Base-by-base conservation (phyloP, 2,329 filamentous ascomycete species). In the Diplocarpon rosae region DNA sequence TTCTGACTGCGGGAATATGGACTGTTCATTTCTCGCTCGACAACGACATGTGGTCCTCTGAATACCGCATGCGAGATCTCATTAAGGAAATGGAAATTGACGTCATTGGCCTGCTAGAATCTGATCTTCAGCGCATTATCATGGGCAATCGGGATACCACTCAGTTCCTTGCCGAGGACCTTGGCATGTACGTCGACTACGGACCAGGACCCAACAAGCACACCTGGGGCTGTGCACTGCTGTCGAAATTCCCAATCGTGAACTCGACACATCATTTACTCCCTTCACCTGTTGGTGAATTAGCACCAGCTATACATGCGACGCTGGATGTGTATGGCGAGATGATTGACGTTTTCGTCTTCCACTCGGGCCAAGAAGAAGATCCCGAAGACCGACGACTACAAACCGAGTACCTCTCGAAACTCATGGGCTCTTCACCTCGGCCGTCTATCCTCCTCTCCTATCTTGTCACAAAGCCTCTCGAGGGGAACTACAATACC, bases 81-180 rank as follows among this genome's bases (percentile, higher is more conserved):
- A 82, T 95, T 65, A 80, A 86, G 59, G 92, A 96, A 59, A 70
- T 95, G n/a, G 92, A 98, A 65, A 69, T 98, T n/a, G 92, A 98
- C 60, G 86, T 98, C 5, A 76, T 98, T 37, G 92, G 92, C n/a
- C 75, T 98, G 15, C 74, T 98, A 0, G 92, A 98, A 65, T 85
- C 83, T 0, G 92, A 98, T 62, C 75, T 86, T 30, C 92, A 98
- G 67, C 85, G 90, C 55, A 95, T 98, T 67, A 98, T 98, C 70
- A 98, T 96, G 92, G 92, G 92, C 59, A 98, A 96, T 67, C 84
- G 92, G 54, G 92, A 98, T 62, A 84, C 86, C 8, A 95, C 92
- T 1, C 92, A 96, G 62, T 93, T 86, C 66, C 75, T 98, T 8
- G 89, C 92, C 15, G 90, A 96, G 63, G 89, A 98, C 54, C 75